These are phyloP conservation scores for Russula sp. DNA, from an alignment of 768 basidiomycete species.

Conservation along the genomic window DNA sequence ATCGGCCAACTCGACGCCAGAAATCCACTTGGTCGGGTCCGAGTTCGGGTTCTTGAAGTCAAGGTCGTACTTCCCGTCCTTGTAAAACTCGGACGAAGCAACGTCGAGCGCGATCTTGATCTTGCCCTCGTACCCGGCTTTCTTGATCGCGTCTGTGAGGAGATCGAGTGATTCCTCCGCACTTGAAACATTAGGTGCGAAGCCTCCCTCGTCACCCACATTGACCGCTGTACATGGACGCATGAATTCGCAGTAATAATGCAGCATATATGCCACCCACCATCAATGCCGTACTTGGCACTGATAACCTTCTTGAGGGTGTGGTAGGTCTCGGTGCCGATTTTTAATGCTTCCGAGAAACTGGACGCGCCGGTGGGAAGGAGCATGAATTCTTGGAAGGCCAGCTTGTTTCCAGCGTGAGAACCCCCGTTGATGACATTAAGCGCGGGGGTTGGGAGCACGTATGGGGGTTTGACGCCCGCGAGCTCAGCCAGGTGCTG, in stretches of 20 bases:
- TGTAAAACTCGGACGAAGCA: constrained; percentile 99
- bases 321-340: constrained; percentile 97
- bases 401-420: constrained; percentile 98
- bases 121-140: constrained; percentile 97
- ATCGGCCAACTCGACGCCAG: constrained; percentile 86
- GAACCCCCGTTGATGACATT: constrained; percentile 99
- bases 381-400: constrained; percentile 99
- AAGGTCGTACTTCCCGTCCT: constrained; percentile 98
- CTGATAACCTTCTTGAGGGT: constrained; percentile 98
- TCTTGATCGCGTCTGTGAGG: constrained; percentile 91
- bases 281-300: constrained; percentile 98
- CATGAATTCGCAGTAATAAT: constrained; percentile 16
- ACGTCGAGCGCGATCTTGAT: constrained; percentile 98
- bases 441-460: constrained; percentile 89
- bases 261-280: constrained; percentile 38
- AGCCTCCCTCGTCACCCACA: constrained; percentile 99
- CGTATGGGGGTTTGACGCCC: constrained; percentile 88
- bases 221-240: constrained; percentile 68
- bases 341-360: constrained; percentile 98
- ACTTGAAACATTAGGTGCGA: constrained; percentile 95
- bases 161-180: constrained; percentile 98
- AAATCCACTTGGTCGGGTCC: constrained; percentile 93
- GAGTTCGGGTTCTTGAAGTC: constrained; percentile 99
- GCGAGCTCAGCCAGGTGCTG: constrained; percentile 94
- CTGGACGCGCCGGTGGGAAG: constrained; percentile 86